Evolutionary conservation across 257 asterid species (phyloP).

Genomic region (Striga asiatica): DNA sequence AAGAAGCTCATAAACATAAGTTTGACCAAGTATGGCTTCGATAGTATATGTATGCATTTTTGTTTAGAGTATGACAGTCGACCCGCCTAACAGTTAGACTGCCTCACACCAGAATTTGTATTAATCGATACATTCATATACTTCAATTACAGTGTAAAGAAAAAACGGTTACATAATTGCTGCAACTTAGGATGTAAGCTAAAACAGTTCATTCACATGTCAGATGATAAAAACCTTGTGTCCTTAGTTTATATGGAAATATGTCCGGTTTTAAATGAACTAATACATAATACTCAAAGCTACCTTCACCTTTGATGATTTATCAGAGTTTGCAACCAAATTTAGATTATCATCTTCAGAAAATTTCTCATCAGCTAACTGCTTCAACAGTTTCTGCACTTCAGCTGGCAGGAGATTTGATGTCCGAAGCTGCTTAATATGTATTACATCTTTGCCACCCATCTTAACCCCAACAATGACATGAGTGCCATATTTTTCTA

Average conservation of each 20-base stretch:
- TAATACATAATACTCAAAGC: slow-evolving; percentile 7
- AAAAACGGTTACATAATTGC: too few relatives aligned
- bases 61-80: too few relatives aligned
- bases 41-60: too few relatives aligned
- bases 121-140: too few relatives aligned
- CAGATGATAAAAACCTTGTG: neutral
- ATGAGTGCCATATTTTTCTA: slow-evolving; percentile 90
- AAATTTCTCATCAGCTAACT: slow-evolving; percentile 65
- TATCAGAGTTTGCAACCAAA: slow-evolving; percentile 20
- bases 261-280: neutral
- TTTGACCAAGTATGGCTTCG: too few relatives aligned
- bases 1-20: too few relatives aligned
- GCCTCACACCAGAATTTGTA: too few relatives aligned
- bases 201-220: neutral
- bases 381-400: slow-evolving; percentile 79
- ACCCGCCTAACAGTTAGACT: too few relatives aligned
- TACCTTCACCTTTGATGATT: slow-evolving; percentile 55
- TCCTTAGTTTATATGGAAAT: neutral
- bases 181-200: too few relatives aligned
- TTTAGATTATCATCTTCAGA: slow-evolving; percentile 37
- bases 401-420: slow-evolving; percentile 64
- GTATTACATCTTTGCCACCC: slow-evolving; percentile 98
- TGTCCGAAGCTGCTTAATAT: slow-evolving; percentile 77
- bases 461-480: slow-evolving; percentile 81
- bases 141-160: too few relatives aligned